Base-by-base conservation (phyloP, 2,329 filamentous ascomycete species). In the Sporothrix dimorphospora region DNA sequence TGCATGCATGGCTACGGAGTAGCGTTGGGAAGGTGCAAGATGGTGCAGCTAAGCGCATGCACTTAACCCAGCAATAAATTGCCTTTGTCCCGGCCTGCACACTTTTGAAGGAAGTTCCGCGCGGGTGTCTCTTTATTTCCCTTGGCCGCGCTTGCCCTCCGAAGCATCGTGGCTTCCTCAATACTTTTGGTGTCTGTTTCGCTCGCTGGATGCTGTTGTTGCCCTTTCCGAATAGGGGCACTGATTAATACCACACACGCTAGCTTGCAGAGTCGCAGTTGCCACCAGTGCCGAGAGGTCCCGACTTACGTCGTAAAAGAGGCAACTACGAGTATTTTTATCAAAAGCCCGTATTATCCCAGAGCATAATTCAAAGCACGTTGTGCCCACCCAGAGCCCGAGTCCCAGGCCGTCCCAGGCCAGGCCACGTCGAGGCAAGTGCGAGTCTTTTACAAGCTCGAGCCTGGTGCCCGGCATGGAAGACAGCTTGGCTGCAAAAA, bases 1-100 rank as follows among this genome's bases (percentile, higher is more conserved):
- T 65, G 59, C 38, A 55, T 63, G 65, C 71, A 55, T 59, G 55
- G 49, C 45, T 14, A 72, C 45, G 71, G 66, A 69, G 71, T 63
- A 72, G 55, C 47, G 71, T 53, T 59, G 40, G 49, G 40, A 45
- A 42, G 9, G 51, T 38, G 68, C 68, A 70, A 38, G 63, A 65
- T 57, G 11, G 30, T 66, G 69, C 70, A 71, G 49, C 14, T 38
- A 55, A 53, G 59, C n/a, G 49, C 70, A 67, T 42, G 49, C 70
- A 59, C 61, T 67, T 40, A 59, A 47, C 51, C 68, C 67, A 42
- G 51, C 4, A 45, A 69, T 63, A 45, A 42, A 69, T 69, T 45
- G n/a, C 51, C n/a, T 47, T 40, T 24, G 38, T 47, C 34, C 34
- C 16, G 27, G 53, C 16, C 49, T 61, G 24, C 12, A 27, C 16